These are phyloP conservation scores for Arthrobotrys iridis DNA, from an alignment of 2,329 filamentous ascomycete genomes.

Conservation along the genomic window DNA sequence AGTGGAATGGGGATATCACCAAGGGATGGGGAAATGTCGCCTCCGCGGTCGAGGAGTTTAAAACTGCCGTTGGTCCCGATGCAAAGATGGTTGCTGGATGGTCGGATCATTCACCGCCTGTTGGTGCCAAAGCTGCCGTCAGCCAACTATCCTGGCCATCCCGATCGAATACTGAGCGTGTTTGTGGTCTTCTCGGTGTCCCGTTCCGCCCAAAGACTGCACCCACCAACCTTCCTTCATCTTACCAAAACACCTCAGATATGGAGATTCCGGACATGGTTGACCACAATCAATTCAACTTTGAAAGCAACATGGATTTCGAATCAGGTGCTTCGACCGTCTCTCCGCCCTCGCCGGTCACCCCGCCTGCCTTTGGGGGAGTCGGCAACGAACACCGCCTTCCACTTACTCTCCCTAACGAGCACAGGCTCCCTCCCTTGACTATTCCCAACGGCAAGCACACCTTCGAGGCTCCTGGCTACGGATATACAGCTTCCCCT, in stretches of 20 bases:
- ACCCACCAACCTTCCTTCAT: background rate
- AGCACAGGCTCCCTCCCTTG: slow-evolving; percentile 35
- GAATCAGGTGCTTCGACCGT: slow-evolving; percentile 50
- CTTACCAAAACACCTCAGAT: background rate
- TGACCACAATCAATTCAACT: slow-evolving; percentile 31
- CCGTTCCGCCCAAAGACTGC: slow-evolving; percentile 47
- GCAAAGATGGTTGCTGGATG: slow-evolving; percentile 44
- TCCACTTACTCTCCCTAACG: slow-evolving; percentile 23
- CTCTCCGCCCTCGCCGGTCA: slow-evolving; percentile 48
- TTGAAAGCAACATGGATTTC: slow-evolving; percentile 49
- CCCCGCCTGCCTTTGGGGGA: slow-evolving; percentile 47
- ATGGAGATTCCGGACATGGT: slow-evolving; percentile 36
- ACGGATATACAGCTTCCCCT: slow-evolving; percentile 34
- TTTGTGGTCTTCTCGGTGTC: slow-evolving; percentile 33
- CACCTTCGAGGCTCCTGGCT: slow-evolving; percentile 24
- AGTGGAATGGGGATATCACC: slow-evolving; percentile 53
- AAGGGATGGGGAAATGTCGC: slow-evolving; percentile 49
- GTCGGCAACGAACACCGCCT: slow-evolving; percentile 16
- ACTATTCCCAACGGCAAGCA: slow-evolving; percentile 35
- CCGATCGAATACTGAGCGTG: slow-evolving; percentile 43
- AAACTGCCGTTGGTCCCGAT: slow-evolving; percentile 24
- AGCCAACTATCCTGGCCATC: slow-evolving; percentile 37
- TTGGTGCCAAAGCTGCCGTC: slow-evolving; percentile 31
- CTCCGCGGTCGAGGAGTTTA: slow-evolving; percentile 46
- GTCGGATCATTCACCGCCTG: slow-evolving; percentile 35